phyloP scores from a whole-genome alignment of 805 yeast species.

The Metschnikowia matae region DNA sequence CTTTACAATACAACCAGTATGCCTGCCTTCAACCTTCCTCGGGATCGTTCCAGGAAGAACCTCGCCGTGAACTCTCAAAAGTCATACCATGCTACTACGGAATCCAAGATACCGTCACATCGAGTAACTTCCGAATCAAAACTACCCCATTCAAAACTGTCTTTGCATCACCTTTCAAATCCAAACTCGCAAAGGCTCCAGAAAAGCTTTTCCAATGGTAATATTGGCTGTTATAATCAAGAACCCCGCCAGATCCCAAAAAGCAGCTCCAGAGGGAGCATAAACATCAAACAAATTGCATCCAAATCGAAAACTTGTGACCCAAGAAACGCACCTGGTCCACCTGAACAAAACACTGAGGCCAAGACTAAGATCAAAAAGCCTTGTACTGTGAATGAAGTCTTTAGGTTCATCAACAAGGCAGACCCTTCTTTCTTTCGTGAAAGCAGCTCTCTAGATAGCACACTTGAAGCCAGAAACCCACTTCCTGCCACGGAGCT shows the following conservation, averaged over 20 bases:
- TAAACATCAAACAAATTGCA: background rate
- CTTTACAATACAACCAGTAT: constrained; percentile 10
- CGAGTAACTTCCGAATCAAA: background rate
- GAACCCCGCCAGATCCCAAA: background rate
- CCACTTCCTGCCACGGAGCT: constrained; percentile 8
- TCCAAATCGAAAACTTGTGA: background rate
- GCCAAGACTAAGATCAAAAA: constrained; percentile 6
- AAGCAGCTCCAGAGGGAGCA: background rate
- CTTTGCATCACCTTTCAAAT: background rate
- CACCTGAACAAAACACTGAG: background rate
- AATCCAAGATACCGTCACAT: background rate
- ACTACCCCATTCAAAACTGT: background rate
- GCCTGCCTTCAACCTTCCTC: constrained; percentile 2
- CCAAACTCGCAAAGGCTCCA: background rate
- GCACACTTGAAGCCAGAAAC: constrained; percentile 3
- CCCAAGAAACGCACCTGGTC: background rate
- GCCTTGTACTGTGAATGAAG: constrained; percentile 14
- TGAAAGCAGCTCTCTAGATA: constrained; percentile 7
- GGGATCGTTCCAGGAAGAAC: background rate
- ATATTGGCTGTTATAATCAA: background rate
- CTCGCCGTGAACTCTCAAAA: background rate
- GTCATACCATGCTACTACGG: background rate
- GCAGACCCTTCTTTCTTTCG: constrained; percentile 29
- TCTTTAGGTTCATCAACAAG: constrained; percentile 21
- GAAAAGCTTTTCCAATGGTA: background rate